phyloP scores from a whole-genome alignment of 208 protist genomes.

The Leishmania lainsoni region DNA sequence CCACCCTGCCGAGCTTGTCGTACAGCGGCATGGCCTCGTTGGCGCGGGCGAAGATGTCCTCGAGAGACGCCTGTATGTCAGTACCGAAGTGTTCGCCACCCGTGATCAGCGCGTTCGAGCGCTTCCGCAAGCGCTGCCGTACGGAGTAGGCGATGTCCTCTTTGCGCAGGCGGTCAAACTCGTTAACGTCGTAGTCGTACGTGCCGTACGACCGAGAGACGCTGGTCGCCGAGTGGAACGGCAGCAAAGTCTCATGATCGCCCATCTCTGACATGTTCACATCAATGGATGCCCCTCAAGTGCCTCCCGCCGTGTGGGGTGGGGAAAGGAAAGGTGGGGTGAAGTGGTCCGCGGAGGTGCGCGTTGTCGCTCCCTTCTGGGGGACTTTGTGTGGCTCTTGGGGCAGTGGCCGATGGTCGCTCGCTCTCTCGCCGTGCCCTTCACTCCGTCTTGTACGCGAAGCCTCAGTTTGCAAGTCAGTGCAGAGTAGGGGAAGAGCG shows the following conservation, averaged over 20 bases:
- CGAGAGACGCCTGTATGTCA: slow-evolving; percentile 36
- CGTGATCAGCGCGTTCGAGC: slow-evolving; percentile 2
- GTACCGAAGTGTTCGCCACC: slow-evolving; percentile 38
- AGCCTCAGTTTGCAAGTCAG: too few relatives aligned
- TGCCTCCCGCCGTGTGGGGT: not conserved
- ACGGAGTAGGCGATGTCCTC: slow-evolving; percentile 36
- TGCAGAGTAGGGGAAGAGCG: too few relatives aligned
- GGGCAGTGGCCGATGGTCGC: too few relatives aligned
- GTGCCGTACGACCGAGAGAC: slow-evolving; percentile 41
- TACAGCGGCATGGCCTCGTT: slow-evolving; percentile 59
- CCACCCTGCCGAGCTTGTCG: slow-evolving; percentile 54
- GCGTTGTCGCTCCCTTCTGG: too few relatives aligned
- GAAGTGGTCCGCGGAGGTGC: too few relatives aligned
- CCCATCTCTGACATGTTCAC: not conserved
- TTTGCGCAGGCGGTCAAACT: slow-evolving; percentile 29
- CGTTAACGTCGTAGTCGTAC: slow-evolving; percentile 30
- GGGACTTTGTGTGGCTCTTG: too few relatives aligned
- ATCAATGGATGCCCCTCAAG: not conserved
- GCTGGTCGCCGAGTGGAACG: not conserved
- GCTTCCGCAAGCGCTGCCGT: slow-evolving; percentile 17
- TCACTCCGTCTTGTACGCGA: too few relatives aligned
- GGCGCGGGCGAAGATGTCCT: slow-evolving; percentile 53
- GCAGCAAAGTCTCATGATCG: not conserved
- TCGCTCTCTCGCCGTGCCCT: too few relatives aligned
- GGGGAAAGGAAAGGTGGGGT: not conserved